Base-by-base conservation (phyloP, 2,329 filamentous ascomycete genomes). In the Apiospora pterosperma region DNA sequence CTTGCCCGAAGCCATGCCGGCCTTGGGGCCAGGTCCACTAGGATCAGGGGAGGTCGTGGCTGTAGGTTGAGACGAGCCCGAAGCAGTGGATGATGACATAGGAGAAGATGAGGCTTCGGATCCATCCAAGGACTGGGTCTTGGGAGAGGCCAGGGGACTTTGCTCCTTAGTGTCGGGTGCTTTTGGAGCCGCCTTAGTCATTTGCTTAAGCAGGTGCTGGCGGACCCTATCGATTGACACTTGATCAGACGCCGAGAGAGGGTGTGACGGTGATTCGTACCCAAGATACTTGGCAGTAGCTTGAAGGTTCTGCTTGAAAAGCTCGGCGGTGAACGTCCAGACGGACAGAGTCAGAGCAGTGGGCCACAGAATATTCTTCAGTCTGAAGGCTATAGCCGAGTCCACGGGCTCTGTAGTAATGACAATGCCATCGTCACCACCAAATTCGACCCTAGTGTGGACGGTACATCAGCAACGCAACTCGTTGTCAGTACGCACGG, bases 361-460 rank as follows among this genome's bases (percentile, higher is more conserved):
- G 2, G 87, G 87, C 77, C 60, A 62, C 23, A 62, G 14, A 4
- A 44, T 36, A n/a, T 44, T 36, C 36, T 23, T 59, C 11, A 59
- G 14, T 19, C 79, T 76, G 63, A 79, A 76, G 23, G 82, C 84
- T 0, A 77, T 77, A 4, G 75, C 65, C 2, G 83, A 77, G 36
- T 88, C 85, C 44, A 88, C 81, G 0, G 79, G 78, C 36, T 80
- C 75, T 16, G 80, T 79, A 1, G 77, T 78, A 78, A 82, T 82
- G 62, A 78, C 79, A 12, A 88, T 75, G 1, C 85, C 81, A 7
- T 83, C 78, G 19, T 81, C 80, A 88, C 87, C 67, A 3, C 87
- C 67, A 3, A 48, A 38, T 3, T 10, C 8, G 7, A 5, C 25
- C 39, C 69, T 78, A 66, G 36, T 61, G 60, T 23, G 3, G 8